A percentile compares a stretch with the other conserved stretches of the same genome.
These are phyloP conservation scores for Begonia fuchsioides DNA, from an alignment of 306 rosid species.

Conservation along the genomic window DNA sequence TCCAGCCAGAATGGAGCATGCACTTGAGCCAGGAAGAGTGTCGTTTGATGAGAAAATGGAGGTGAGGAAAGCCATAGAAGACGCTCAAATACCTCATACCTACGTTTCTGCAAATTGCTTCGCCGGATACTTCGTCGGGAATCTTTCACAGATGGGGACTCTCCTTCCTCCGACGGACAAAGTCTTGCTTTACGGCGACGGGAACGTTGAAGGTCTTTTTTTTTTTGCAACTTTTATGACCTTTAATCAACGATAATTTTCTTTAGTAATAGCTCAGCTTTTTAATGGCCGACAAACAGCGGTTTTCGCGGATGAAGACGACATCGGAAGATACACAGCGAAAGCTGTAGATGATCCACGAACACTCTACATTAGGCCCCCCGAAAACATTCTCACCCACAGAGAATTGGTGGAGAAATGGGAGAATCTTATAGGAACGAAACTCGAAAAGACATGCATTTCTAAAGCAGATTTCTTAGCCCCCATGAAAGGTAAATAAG, in stretches of 20 bases:
- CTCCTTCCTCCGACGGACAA: slow-evolving; percentile 57
- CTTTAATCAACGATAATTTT: too few species aligned
- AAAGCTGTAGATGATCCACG: slow-evolving; percentile 67
- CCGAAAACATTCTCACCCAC: slow-evolving; percentile 55
- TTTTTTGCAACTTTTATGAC: too few species aligned
- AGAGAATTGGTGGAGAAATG: slow-evolving; percentile 47
- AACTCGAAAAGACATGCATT: slow-evolving; percentile 28
- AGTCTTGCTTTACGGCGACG: slow-evolving; percentile 55
- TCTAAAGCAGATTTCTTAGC: slow-evolving; percentile 45
- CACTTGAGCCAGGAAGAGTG: too few species aligned
- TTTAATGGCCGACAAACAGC: slow-evolving; percentile 11
- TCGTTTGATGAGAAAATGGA: too few species aligned
- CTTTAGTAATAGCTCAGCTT: too few species aligned
- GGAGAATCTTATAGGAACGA: slow-evolving; percentile 51
- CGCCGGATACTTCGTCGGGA: slow-evolving; percentile 61
- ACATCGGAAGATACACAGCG: slow-evolving; percentile 48
- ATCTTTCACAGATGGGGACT: slow-evolving; percentile 56
- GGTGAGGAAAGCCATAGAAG: too few species aligned
- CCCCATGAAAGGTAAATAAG: slow-evolving; percentile 37
- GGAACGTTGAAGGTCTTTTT: slow-evolving; percentile 49
- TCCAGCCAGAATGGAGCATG: slow-evolving; percentile 67
- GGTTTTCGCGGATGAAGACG: slow-evolving; percentile 53
- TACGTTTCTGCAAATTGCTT: too few species aligned
- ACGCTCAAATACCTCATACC: too few species aligned
- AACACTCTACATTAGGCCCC: slow-evolving; percentile 62